A percentile compares a stretch with the other conserved stretches of the same genome.
Evolutionary conservation across 495 filamentous ascomycete species (phyloP).

Genomic region (Choiromyces venosus): DNA sequence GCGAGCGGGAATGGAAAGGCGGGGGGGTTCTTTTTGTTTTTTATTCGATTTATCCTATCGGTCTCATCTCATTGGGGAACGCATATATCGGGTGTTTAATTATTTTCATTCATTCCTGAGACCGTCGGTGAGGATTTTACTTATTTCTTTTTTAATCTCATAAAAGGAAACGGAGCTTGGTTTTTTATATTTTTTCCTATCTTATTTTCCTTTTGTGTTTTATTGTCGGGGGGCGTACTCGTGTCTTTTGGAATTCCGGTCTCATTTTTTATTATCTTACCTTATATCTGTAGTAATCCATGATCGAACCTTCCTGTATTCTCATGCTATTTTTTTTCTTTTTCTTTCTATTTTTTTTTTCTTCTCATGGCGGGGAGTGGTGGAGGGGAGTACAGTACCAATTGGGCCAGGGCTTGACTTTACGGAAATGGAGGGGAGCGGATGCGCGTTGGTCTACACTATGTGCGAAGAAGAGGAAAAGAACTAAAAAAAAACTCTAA

Average conservation of each 20-base stretch:
- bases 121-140: background rate
- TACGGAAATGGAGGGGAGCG: background rate
- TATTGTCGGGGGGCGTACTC: conserved; percentile 2
- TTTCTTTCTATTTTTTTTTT: conserved; percentile 6
- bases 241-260: conserved; percentile 16
- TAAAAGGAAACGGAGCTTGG: conserved; percentile 15
- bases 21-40: too few species aligned
- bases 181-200: conserved; percentile 20
- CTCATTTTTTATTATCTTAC: conserved; percentile 16
- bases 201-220: conserved; percentile 13
- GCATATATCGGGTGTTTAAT: conserved; percentile 15
- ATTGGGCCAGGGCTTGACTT: background rate
- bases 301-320: conserved; percentile 2
- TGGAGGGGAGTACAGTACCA: background rate
- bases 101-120: background rate
- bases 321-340: conserved; percentile 17
- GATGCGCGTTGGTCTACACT: background rate
- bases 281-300: conserved; percentile 6
- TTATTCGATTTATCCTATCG: conserved; percentile 8
- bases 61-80: conserved; percentile 4
- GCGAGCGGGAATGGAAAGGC: background rate
- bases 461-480: background rate
- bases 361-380: background rate
- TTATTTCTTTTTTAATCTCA: conserved; percentile 2
- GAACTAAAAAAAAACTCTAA: background rate